These are phyloP conservation scores for Lactarius evosmus DNA, from an alignment of 768 basidiomycete genomes.

Conservation along the genomic window DNA sequence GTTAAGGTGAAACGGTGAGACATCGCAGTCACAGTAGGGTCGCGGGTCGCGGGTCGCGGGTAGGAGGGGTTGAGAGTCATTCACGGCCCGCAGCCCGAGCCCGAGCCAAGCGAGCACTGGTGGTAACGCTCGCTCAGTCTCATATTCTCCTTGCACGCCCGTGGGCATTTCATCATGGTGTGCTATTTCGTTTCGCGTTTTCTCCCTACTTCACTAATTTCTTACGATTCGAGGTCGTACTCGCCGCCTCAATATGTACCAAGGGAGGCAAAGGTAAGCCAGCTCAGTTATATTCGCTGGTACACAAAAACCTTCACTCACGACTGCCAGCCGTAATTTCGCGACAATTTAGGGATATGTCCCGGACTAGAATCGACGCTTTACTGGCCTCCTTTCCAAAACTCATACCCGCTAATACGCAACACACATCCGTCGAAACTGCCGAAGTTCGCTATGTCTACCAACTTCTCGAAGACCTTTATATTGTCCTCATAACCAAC, in stretches of 20 bases:
- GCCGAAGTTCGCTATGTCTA: conserved; percentile 95
- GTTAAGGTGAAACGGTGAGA: neutral
- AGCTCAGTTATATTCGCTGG: neutral
- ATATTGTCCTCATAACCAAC: conserved; percentile 96
- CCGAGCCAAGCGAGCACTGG: neutral
- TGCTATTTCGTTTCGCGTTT: neutral
- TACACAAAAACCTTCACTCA: neutral
- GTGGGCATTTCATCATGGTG: conserved; percentile 16
- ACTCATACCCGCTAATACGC: conserved; percentile 89
- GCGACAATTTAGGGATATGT: conserved; percentile 93
- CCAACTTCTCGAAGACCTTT: conserved; percentile 94
- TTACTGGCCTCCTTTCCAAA: conserved; percentile 97
- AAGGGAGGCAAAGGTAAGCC: conserved; percentile 87
- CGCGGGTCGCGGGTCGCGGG: no score
- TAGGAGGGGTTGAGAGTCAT: neutral
- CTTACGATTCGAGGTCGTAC: conserved; percentile 62
- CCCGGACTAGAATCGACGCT: conserved; percentile 88
- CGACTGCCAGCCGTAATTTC: conserved; percentile 77
- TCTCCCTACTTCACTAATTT: neutral
- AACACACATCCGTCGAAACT: conserved; percentile 96
- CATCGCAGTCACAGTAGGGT: neutral
- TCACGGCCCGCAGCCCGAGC: neutral
- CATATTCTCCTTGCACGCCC: neutral
- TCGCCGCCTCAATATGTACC: conserved; percentile 93
- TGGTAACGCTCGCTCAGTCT: neutral